phyloP scores from a whole-genome alignment of 768 basidiomycete genomes.

The Tricholoma flavovirens region DNA sequence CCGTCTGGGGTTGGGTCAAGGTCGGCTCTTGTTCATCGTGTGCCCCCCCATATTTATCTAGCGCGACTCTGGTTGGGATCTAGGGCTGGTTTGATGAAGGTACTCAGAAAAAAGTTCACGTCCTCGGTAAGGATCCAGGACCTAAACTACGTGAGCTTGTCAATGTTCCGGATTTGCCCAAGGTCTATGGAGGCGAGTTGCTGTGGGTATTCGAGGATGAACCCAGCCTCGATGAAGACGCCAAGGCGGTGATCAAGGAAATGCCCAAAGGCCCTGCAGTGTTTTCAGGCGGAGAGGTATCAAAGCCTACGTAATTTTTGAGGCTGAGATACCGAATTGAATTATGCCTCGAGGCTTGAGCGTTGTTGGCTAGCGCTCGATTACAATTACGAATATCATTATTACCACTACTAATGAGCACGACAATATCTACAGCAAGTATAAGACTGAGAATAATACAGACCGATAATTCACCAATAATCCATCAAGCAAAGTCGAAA shows the following conservation, averaged over 20 bases:
- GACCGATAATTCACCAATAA: neutral
- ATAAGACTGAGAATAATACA: neutral
- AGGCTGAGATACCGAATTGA: neutral
- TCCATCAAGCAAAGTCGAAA: neutral
- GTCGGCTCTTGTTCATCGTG: slow-evolving; percentile 24
- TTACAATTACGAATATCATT: neutral
- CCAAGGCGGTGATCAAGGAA: slow-evolving; percentile 38
- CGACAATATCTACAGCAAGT: neutral
- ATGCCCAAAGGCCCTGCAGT: slow-evolving; percentile 54
- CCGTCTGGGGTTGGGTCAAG: slow-evolving; percentile 83
- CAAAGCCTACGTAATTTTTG: slow-evolving; percentile 14
- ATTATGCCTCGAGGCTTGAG: neutral
- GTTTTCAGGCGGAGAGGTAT: slow-evolving; percentile 41
- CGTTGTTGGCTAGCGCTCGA: neutral
- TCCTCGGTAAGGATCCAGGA: slow-evolving; percentile 60
- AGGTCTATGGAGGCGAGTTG: slow-evolving; percentile 67
- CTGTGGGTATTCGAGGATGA: slow-evolving; percentile 67
- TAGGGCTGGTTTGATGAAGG: slow-evolving; percentile 78
- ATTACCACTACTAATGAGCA: neutral
- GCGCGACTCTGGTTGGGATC: neutral
- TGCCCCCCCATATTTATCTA: neutral
- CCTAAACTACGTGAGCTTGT: slow-evolving; percentile 45
- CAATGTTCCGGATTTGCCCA: slow-evolving; percentile 47
- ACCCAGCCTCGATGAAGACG: slow-evolving; percentile 55
- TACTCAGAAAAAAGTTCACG: slow-evolving; percentile 71